Base-by-base conservation (phyloP, 108 stramenopile species). In the Seminavis robusta region DNA sequence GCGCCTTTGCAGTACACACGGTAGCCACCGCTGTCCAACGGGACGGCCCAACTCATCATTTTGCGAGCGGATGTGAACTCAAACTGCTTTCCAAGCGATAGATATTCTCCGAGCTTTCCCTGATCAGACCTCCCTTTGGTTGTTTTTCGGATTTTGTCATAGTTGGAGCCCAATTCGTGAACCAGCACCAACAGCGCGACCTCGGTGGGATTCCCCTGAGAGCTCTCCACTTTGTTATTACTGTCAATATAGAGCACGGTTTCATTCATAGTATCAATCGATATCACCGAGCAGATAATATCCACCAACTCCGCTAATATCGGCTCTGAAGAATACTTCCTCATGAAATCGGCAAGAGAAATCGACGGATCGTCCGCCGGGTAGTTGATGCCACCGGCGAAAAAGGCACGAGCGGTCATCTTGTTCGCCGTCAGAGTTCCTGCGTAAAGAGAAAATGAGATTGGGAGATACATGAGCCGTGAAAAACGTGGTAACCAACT, bases 381-480 rank as follows among this genome's bases (percentile, higher is more conserved):
- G 40, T 76, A 78, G 50, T 85, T 73, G 34, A 56, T 59, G 10
- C 53, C 58, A 21, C 62, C 70, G 16, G 59, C 70, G 44, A 59
- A 84, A 15, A 88, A 47, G 13, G 86, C 74, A 2, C 86, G 71
- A 1, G 90, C 92, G 15, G 94, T 93, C 96, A 97, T 97, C 45
- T 91, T 86, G 71, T 98, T 98, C 57, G 88, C 83, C n/a, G 97
- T 98, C 41, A 98, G 77, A 20, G 97, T 98, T 27, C 97, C 90
- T 69, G 67, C 56, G 23, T 46, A 30, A 37, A 20, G 43, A 31
- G 11, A 56, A n/a, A 32, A 32, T 16, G 34, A 34, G 26, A 3
- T 39, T 30, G 0, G 33, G 11, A 61, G 6, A 31, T 56, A 53
- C 3, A 38, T 17, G 40, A 56, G 41, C 17, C 9, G 4, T 42